phyloP scores from a whole-genome alignment of 106 monocot species.

The Amphibolis antarctica region DNA sequence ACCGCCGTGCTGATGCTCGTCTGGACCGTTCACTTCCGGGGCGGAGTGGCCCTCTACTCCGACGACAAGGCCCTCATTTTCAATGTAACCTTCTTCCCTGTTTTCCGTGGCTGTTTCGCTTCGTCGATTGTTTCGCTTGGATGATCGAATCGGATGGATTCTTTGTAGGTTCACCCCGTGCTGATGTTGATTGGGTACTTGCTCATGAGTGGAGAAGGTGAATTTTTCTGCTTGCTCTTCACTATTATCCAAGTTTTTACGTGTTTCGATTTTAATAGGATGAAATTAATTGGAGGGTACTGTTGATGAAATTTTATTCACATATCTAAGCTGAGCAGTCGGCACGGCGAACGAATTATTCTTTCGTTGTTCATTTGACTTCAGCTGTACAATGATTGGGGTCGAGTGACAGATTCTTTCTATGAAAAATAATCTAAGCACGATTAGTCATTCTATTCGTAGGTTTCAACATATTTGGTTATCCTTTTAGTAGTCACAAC shows the following conservation, averaged over 20 bases:
- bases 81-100: conserved; percentile 8
- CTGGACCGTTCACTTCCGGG: conserved; percentile 28
- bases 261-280: not conserved
- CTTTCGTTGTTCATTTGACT: too few relatives aligned
- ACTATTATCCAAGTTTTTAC: not conserved
- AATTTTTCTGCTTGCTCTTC: not conserved
- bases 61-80: conserved; percentile 32
- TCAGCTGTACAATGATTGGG: too few relatives aligned
- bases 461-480: too few relatives aligned
- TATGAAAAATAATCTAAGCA: too few relatives aligned
- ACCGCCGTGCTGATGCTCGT: conserved; percentile 16
- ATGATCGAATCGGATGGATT: too few relatives aligned
- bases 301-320: too few relatives aligned
- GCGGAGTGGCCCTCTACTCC: conserved; percentile 21
- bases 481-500: too few relatives aligned
- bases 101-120: not conserved
- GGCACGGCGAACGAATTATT: too few relatives aligned
- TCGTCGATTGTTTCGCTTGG: not conserved
- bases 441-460: too few relatives aligned
- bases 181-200: conserved; percentile 91
- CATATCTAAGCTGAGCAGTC: too few relatives aligned
- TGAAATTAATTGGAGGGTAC: not conserved
- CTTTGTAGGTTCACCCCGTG: conserved; percentile 89
- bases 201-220: conserved; percentile 94
- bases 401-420: too few relatives aligned